A percentile compares a stretch with the other conserved stretches of the same genome.
phyloP scores from a whole-genome alignment of 2,329 filamentous ascomycete species.

The Ophiobolus disseminans region DNA sequence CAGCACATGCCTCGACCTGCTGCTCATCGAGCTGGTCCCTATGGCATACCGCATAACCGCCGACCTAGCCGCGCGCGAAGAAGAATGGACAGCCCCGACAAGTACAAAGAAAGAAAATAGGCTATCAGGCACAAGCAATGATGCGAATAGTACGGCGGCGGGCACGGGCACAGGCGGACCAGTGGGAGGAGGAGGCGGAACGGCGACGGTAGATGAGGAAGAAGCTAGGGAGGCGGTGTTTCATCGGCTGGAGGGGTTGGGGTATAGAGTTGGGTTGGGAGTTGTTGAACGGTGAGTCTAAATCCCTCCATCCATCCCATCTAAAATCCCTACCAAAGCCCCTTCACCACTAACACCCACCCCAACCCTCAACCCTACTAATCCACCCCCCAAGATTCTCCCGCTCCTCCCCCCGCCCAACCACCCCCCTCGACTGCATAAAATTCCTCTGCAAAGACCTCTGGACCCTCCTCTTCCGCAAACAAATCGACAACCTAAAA shows the following conservation, averaged over 20 bases:
- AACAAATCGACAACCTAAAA: slow-evolving; percentile 98
- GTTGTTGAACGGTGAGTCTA: slow-evolving; percentile 85
- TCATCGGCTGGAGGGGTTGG: slow-evolving; percentile 80
- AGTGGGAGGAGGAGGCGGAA: slow-evolving; percentile 27
- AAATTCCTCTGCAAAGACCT: slow-evolving; percentile 99
- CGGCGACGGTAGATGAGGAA: slow-evolving; percentile 69
- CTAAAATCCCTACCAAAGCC: background rate
- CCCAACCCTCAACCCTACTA: background rate
- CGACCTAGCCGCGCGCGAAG: slow-evolving; percentile 66
- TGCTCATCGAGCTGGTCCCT: slow-evolving; percentile 95
- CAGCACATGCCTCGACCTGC: slow-evolving; percentile 87
- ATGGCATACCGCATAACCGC: slow-evolving; percentile 86
- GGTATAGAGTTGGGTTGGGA: slow-evolving; percentile 91
- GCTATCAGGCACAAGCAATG: slow-evolving; percentile 29
- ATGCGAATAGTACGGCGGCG: slow-evolving; percentile 35
- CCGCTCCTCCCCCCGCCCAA: slow-evolving; percentile 83
- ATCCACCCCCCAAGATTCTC: slow-evolving; percentile 67
- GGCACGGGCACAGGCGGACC: slow-evolving; percentile 24
- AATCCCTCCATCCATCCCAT: too few species aligned
- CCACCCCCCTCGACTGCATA: slow-evolving; percentile 91
- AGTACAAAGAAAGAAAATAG: slow-evolving; percentile 20
- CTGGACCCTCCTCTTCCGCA: slow-evolving; percentile 92
- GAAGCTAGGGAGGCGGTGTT: slow-evolving; percentile 86
- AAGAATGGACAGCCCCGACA: slow-evolving; percentile 47
- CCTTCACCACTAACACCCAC: background rate